Evolutionary conservation across 164 flowering plant species (phyloP), one percentile per base, ranked within the genome.

Genomic region (Sextonia rubra): DNA sequence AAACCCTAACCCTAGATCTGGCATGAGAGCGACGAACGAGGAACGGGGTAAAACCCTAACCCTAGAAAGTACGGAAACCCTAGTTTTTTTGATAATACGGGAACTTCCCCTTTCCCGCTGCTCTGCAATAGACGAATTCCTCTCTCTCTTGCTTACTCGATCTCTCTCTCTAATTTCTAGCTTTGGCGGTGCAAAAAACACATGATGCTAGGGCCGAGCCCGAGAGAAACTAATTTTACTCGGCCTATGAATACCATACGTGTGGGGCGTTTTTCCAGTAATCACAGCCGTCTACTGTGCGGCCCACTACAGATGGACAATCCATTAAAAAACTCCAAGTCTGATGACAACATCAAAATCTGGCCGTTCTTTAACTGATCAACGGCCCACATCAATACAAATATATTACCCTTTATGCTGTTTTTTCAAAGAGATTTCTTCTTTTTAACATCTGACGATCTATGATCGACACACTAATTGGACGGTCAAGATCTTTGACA

Each of bases 141-240:
- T 60, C 26, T 32, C 47, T 32, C 49, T 70, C 60, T 15, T 6
- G 18, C 60, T 56, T 5, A 2, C 60, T 5, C 61, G 12, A n/a
- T 47, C 74, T 48, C 73, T 71, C 67, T 71, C 67, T 47, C 44
- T 14, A 65, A n/a, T 12, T 6, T 24, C 25, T 5, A 18, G 60
- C 20, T 63, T 47, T 4, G 61, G 6, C 29, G 47, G n/a, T 22
- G 27, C 1, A 17, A 68, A n/a, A 8, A 4, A 12, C 23, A 44
- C 44, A 69, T 14, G 20, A 26, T 25, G 3, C 18, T 12, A 12
- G 23, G 6, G 67, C 3, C 26, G 30, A 69, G 29, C 14, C 8
- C 52, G 30, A 69, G 29, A n/a, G 23, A 17, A 8, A 20, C 55
- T 17, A 22, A 3, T 22, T 4, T 5, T 17, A n/a, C n/a, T 24